These are phyloP conservation scores for Lecanicillium sp. DNA, from an alignment of 2,329 filamentous ascomycete species.

Conservation along the genomic window DNA sequence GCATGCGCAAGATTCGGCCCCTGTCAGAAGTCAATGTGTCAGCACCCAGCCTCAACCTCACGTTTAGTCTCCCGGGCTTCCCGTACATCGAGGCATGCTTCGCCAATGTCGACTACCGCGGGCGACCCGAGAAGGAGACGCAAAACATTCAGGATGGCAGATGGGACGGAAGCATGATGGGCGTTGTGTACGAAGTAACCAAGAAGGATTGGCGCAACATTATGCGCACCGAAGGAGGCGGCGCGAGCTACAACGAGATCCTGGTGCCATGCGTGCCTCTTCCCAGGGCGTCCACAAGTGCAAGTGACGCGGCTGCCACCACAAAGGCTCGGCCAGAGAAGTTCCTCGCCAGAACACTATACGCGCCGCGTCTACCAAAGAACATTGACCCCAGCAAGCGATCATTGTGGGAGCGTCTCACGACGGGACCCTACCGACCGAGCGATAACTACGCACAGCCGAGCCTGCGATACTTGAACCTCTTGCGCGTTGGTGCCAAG, in stretches of 20 bases:
- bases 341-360: constrained; percentile 81
- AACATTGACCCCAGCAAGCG: constrained; percentile 24
- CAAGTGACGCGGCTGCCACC: constrained; percentile 15
- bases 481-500: constrained; percentile 68
- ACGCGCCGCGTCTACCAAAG: constrained; percentile 50
- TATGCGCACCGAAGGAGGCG: constrained; percentile 84
- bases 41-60: constrained; percentile 68
- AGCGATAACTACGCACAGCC: constrained; percentile 70
- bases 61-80: constrained; percentile 77
- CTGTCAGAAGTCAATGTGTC: constrained; percentile 74
- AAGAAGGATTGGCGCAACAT: constrained; percentile 74
- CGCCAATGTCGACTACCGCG: constrained; percentile 63
- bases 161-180: constrained; percentile 79
- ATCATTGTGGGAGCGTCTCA: constrained; percentile 39
- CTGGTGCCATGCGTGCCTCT: constrained; percentile 70
- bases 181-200: constrained; percentile 94
- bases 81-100: constrained; percentile 91
- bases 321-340: constrained; percentile 44
- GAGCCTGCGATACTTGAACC: constrained; percentile 72
- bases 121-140: constrained; percentile 9
- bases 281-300: constrained; percentile 19
- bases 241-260: constrained; percentile 76
- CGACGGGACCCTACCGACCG: constrained; percentile 42
- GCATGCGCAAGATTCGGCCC: constrained; percentile 69
- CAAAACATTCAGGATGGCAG: constrained; percentile 11